These are phyloP conservation scores for Prototheca cutis DNA, from an alignment of 163 green algal species.

Conservation along the genomic window DNA sequence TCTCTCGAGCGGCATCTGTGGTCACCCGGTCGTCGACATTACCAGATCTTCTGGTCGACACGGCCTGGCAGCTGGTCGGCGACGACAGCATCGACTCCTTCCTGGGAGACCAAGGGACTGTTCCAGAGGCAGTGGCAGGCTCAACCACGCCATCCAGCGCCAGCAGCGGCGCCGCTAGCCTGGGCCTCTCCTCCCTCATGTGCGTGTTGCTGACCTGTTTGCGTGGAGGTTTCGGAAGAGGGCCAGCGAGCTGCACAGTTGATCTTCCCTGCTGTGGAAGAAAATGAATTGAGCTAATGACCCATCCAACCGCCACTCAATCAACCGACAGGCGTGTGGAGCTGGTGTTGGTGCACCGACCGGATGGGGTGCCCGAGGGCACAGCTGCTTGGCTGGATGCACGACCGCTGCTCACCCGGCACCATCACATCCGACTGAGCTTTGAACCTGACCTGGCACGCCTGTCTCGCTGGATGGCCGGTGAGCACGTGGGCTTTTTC, in stretches of 20 bases:
- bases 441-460: conserved; percentile 40
- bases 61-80: not conserved
- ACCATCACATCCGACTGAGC: conserved; percentile 59
- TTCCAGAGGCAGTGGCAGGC: not conserved
- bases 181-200: not conserved
- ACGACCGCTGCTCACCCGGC: conserved; percentile 43
- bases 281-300: no score
- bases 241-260: no score
- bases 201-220: not conserved
- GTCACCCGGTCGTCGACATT: not conserved
- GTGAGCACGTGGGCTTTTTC: no score
- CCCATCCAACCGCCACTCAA: no score
- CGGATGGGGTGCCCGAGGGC: conserved; percentile 16
- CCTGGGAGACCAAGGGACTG: not conserved
- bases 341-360: conserved; percentile 56
- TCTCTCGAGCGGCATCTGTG: not conserved
- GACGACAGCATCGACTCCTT: not conserved
- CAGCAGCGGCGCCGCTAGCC: conserved; percentile 4
- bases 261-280: no score
- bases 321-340: conserved; percentile 46
- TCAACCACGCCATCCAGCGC: not conserved
- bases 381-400: conserved; percentile 45
- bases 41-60: not conserved
- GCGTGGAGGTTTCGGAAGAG: no score
- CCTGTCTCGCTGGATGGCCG: conserved; percentile 59